Conservation (phyloP, 176 grass and related monocot species). For the Avena sativa region DNA sequence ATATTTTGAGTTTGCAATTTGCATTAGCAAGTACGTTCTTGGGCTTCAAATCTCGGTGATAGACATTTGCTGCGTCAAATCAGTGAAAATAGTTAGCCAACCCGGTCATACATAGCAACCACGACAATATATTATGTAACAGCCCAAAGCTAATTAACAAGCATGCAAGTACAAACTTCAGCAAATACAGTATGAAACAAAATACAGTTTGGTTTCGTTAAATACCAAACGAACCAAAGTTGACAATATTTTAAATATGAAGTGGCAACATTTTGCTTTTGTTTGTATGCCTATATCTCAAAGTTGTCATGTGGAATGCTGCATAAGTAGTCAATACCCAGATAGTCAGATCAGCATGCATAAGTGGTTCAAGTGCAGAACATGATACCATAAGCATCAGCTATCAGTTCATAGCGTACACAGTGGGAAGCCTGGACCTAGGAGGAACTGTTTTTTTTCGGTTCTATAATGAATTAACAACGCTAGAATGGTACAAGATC, state of each 20-base stretch:
- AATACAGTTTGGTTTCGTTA: background rate
- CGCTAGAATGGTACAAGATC: background rate
- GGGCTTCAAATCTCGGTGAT: slow-evolving; percentile 55
- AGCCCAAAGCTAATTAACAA: background rate
- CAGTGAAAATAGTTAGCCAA: slow-evolving; percentile 15
- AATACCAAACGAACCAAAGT: background rate
- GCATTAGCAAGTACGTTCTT: slow-evolving; percentile 57
- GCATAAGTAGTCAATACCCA: slow-evolving; percentile 12
- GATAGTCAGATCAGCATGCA: slow-evolving; percentile 13
- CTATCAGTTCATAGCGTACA: background rate
- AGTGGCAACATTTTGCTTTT: background rate
- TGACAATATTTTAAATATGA: background rate
- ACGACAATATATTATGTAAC: background rate
- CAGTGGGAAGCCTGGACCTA: background rate
- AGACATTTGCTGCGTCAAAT: slow-evolving; percentile 52
- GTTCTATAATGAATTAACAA: background rate
- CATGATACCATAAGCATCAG: background rate
- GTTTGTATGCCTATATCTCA: background rate
- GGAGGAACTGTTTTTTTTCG: background rate
- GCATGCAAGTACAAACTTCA: slow-evolving; percentile 6
- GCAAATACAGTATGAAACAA: background rate
- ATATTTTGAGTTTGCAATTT: slow-evolving; percentile 60
- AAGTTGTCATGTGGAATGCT: slow-evolving; percentile 5
- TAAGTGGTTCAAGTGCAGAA: background rate
- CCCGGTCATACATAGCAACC: slow-evolving; percentile 23